Evolutionary conservation across 495 filamentous ascomycete genomes (phyloP).

Genomic region (Daldinia decipiens): DNA sequence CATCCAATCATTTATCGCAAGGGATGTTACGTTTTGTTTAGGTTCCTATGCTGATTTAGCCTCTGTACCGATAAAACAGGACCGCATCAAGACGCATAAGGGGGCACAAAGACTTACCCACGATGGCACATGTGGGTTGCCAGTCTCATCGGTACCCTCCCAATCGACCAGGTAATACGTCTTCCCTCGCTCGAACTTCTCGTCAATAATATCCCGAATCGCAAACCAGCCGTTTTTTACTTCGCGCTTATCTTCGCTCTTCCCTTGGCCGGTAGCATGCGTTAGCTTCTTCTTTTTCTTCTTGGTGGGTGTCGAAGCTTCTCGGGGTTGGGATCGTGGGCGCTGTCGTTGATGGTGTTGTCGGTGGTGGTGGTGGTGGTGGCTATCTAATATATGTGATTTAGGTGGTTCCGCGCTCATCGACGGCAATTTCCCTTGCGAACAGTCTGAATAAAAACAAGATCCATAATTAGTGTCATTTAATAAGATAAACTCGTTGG

Average conservation of each 20-base stretch:
- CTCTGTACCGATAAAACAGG: constrained; percentile 2
- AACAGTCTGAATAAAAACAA: constrained; percentile 32
- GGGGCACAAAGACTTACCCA: constrained; percentile 51
- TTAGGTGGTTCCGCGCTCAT: constrained; percentile 36
- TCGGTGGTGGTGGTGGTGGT: background rate
- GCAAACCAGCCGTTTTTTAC: constrained; percentile 34
- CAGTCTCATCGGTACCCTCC: constrained; percentile 51
- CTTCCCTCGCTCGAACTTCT: constrained; percentile 48
- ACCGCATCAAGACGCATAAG: background rate
- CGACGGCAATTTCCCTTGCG: constrained; percentile 31
- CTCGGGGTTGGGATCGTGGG: background rate
- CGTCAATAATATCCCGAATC: constrained; percentile 52
- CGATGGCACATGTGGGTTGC: constrained; percentile 48
- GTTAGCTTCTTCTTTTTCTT: constrained; percentile 26
- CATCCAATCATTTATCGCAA: constrained; percentile 51
- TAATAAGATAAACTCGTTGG: constrained; percentile 3
- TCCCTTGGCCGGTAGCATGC: constrained; percentile 1
- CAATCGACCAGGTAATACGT: constrained; percentile 54
- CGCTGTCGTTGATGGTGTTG: constrained; percentile 9
- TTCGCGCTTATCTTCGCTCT: constrained; percentile 8
- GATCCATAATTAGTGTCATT: constrained; percentile 38
- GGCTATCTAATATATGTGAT: constrained; percentile 10
- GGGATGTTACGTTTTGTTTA: constrained; percentile 46
- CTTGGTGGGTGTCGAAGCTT: background rate
- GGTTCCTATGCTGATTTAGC: constrained; percentile 49